Evolutionary conservation across 345 rosid species (phyloP).

Genomic region (Brassica nigra): DNA sequence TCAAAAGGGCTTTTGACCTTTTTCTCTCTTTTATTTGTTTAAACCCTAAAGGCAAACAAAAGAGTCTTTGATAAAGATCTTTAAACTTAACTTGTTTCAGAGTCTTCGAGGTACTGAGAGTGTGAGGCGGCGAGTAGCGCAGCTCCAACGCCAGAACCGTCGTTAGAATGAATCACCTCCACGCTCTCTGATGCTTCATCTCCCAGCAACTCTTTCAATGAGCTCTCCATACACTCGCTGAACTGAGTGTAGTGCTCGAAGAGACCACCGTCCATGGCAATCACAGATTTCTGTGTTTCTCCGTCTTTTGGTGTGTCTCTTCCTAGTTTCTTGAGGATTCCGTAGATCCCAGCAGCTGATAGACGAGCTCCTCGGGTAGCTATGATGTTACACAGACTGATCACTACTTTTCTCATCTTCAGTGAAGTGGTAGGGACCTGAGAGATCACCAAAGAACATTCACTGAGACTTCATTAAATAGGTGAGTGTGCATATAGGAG

Average conservation of each 20-base stretch:
- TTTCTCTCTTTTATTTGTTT: conserved; percentile 26
- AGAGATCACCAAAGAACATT: neutral
- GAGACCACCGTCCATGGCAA: conserved; percentile 83
- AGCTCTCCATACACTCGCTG: conserved; percentile 60
- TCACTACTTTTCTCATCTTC: conserved; percentile 60
- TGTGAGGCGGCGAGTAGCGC: conserved; percentile 81
- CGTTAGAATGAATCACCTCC: conserved; percentile 55
- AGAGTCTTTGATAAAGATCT: conserved; percentile 15
- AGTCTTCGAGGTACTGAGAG: conserved; percentile 50
- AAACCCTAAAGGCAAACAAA: conserved; percentile 35
- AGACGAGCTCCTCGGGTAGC: conserved; percentile 74
- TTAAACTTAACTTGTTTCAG: conserved; percentile 29
- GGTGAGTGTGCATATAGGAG: neutral
- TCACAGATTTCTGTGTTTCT: conserved; percentile 57
- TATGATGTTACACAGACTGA: conserved; percentile 70
- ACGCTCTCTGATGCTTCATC: conserved; percentile 55
- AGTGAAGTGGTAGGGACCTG: conserved; percentile 61
- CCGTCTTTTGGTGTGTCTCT: conserved; percentile 59
- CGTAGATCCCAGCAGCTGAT: conserved; percentile 76
- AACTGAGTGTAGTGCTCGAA: conserved; percentile 69
- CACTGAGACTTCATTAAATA: neutral
- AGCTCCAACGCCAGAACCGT: conserved; percentile 84
- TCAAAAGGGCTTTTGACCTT: conserved; percentile 17
- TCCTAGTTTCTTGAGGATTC: conserved; percentile 76
- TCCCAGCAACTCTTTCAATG: conserved; percentile 67